phyloP scores from a whole-genome alignment of 495 filamentous ascomycete genomes.

The Lepraria neglecta region DNA sequence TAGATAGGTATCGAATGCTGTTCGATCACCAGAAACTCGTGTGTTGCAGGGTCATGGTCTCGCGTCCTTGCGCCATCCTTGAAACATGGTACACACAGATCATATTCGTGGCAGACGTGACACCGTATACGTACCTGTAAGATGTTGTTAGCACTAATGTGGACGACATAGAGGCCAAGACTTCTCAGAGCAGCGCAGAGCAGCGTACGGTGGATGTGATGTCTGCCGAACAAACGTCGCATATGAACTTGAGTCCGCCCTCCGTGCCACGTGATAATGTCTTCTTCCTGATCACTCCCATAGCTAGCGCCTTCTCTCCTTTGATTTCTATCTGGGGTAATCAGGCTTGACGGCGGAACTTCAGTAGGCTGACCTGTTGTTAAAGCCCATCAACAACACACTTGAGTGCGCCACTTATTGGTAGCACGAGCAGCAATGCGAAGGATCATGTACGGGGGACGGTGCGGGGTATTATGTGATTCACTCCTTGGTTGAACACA shows the following conservation, averaged over 20 bases:
- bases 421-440: too few species aligned
- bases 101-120: slow-evolving; percentile 80
- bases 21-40: slow-evolving; percentile 90
- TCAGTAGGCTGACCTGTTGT: background rate
- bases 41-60: slow-evolving; percentile 75
- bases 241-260: slow-evolving; percentile 89
- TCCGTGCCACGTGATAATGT: slow-evolving; percentile 81
- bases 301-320: slow-evolving; percentile 32
- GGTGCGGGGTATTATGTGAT: background rate
- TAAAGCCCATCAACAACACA: background rate
- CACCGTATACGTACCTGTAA: slow-evolving; percentile 87
- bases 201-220: slow-evolving; percentile 87
- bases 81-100: slow-evolving; percentile 95
- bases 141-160: background rate
- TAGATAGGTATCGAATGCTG: slow-evolving; percentile 98
- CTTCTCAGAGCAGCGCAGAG: background rate
- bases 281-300: slow-evolving; percentile 98
- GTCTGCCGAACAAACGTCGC: slow-evolving; percentile 91
- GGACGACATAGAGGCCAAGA: slow-evolving; percentile 1
- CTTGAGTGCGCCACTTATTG: background rate
- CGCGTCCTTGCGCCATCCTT: slow-evolving; percentile 66
- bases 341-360: background rate
- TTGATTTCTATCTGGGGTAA: background rate
- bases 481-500: background rate
- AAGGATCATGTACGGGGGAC: too few species aligned